Evolutionary conservation across 176 grass and related monocot genomes (phyloP).

Genomic region (Rhynchospora breviuscula): DNA sequence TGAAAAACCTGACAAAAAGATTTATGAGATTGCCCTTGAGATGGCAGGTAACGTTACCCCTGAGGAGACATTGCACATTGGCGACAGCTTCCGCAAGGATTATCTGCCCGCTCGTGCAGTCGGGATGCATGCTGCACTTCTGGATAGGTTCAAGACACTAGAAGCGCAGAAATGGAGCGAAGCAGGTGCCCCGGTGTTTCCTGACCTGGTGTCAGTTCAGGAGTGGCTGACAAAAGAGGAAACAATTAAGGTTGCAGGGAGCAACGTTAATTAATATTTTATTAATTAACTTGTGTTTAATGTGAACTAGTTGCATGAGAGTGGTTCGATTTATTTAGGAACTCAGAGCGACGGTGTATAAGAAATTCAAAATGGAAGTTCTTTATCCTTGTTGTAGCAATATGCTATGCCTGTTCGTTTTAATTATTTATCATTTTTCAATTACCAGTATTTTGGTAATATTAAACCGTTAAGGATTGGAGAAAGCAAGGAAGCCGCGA

Average conservation of each 20-base stretch:
- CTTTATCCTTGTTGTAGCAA: neutral
- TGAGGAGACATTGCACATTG: conserved; percentile 63
- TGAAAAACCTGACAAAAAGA: conserved; percentile 77
- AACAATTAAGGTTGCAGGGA: neutral
- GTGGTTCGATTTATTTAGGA: neutral
- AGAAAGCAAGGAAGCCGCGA: too few relatives aligned
- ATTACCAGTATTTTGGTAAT: neutral
- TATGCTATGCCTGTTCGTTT: neutral
- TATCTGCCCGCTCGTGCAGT: conserved; percentile 55
- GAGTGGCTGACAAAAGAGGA: conserved; percentile 54
- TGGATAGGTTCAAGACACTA: conserved; percentile 75
- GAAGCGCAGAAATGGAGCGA: conserved; percentile 72
- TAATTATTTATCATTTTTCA: neutral
- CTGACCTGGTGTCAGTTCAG: conserved; percentile 48
- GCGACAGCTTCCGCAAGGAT: conserved; percentile 88
- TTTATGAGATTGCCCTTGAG: conserved; percentile 77
- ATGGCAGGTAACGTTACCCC: conserved; percentile 66
- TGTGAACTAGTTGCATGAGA: neutral
- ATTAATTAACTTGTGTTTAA: conserved; percentile 6
- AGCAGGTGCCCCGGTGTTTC: conserved; percentile 55
- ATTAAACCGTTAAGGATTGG: too few relatives aligned
- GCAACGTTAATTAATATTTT: neutral
- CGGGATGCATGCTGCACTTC: conserved; percentile 62
- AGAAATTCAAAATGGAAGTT: neutral
- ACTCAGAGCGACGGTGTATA: neutral